Evolutionary conservation across 129 eudicot genomes (phyloP).

Genomic region (Glebionis coronaria): DNA sequence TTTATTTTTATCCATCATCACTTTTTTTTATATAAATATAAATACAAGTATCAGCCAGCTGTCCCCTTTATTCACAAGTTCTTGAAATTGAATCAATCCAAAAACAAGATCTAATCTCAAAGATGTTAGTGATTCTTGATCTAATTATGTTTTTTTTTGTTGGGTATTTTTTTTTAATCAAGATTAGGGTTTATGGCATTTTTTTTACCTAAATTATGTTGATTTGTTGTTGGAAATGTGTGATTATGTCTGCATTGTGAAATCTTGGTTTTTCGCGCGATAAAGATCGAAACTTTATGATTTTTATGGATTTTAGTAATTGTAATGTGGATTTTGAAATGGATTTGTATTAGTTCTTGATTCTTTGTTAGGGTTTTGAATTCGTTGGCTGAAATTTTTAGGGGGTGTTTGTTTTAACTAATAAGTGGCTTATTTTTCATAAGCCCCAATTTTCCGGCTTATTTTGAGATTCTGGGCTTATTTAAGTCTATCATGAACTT

Average conservation of each 20-base stretch:
- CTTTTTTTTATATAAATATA: not conserved
- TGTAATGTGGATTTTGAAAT: slow-evolving; percentile 1
- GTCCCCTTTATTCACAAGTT: slow-evolving; percentile 12
- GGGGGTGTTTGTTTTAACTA: too few species aligned
- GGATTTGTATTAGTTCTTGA: slow-evolving; percentile 15
- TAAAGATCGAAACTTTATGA: not conserved
- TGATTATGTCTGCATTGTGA: slow-evolving; percentile 16
- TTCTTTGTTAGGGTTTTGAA: too few species aligned
- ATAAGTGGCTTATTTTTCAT: too few species aligned
- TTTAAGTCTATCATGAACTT: too few species aligned
- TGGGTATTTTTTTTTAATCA: slow-evolving; percentile 17
- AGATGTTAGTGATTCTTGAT: slow-evolving; percentile 18
- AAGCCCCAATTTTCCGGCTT: not conserved
- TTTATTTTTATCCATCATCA: too few species aligned
- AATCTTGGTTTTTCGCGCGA: slow-evolving; percentile 14
- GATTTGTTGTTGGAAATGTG: not conserved
- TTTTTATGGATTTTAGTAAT: not conserved
- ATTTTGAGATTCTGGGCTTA: not conserved
- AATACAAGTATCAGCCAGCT: slow-evolving; percentile 27
- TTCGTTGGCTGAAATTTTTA: too few species aligned
- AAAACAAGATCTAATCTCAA: slow-evolving; percentile 21
- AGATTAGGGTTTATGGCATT: not conserved
- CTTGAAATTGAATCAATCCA: slow-evolving; percentile 17
- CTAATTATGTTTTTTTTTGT: not conserved
- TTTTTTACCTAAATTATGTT: slow-evolving; percentile 6